These are phyloP conservation scores for Phytophthora europaea DNA, from an alignment of 352 stramenopile species.

Conservation along the genomic window DNA sequence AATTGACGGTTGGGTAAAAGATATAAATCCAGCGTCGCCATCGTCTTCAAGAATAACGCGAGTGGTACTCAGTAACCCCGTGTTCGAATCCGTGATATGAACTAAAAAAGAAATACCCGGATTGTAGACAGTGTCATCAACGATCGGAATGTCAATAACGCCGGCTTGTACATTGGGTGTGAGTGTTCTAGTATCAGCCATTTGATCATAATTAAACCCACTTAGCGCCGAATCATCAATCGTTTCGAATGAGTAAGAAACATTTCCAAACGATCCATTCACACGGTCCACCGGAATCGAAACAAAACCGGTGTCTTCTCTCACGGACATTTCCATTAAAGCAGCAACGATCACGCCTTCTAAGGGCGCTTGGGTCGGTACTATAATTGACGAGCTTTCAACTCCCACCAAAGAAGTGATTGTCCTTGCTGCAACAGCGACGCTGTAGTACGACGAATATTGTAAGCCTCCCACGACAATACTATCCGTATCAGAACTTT, in stretches of 20 bases:
- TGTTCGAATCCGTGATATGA: conserved; percentile 39
- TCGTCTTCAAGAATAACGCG: conserved; percentile 56
- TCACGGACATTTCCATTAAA: conserved; percentile 23
- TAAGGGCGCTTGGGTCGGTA: conserved; percentile 48
- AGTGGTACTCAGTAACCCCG: conserved; percentile 34
- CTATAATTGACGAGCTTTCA: conserved; percentile 24
- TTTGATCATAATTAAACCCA: conserved; percentile 47
- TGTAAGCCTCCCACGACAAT: conserved; percentile 34
- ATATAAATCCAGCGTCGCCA: conserved; percentile 63
- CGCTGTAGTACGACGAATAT: conserved; percentile 49
- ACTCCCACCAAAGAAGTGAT: conserved; percentile 43
- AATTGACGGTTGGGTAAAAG: conserved; percentile 39
- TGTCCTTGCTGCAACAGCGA: conserved; percentile 45
- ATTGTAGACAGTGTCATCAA: conserved; percentile 55
- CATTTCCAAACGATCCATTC: conserved; percentile 60
- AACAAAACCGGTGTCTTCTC: conserved; percentile 40
- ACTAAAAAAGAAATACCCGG: conserved; percentile 57
- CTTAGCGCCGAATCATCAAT: conserved; percentile 41
- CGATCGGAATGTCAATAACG: conserved; percentile 45
- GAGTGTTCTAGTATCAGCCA: conserved; percentile 26
- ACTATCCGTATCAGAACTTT: conserved; percentile 13
- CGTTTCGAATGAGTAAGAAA: conserved; percentile 48
- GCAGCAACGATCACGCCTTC: conserved; percentile 43
- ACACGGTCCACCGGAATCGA: conserved; percentile 52
- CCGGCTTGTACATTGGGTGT: conserved; percentile 39